Conservation (phyloP, 2,329 filamentous ascomycete species). For the Ceratocystis lukuohia region DNA sequence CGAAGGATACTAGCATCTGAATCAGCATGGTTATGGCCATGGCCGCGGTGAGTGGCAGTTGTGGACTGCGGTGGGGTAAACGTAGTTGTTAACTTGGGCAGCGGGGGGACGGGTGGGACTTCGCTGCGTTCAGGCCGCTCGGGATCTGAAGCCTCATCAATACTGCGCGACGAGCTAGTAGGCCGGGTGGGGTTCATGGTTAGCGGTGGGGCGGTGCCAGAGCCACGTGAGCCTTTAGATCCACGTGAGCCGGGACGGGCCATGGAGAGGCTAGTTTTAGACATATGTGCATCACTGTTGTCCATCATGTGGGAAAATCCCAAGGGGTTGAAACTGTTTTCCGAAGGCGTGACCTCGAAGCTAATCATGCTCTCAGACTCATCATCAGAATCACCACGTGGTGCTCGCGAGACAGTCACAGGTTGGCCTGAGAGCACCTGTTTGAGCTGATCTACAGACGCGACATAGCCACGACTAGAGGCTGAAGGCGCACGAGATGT, state of each 20-base stretch:
- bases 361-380: conserved; percentile 55
- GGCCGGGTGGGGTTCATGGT: conserved; percentile 31
- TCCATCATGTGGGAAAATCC: conserved; percentile 20
- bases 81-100: conserved; percentile 30
- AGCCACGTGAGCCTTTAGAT: conserved; percentile 18
- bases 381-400: conserved; percentile 33
- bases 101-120: conserved; percentile 44
- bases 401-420: conserved; percentile 28
- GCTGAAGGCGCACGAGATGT: conserved; percentile 34
- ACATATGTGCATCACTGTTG: conserved; percentile 14
- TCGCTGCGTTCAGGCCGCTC: conserved; percentile 26
- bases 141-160: conserved; percentile 23
- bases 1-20: conserved; percentile 11
- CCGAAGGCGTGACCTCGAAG: conserved; percentile 54
- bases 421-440: conserved; percentile 44
- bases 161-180: conserved; percentile 19
- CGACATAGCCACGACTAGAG: conserved; percentile 38
- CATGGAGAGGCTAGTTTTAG: conserved; percentile 23
- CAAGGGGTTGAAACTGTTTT: conserved; percentile 45
- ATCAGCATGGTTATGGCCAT: conserved; percentile 17
- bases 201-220: conserved; percentile 25
- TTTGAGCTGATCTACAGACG: conserved; percentile 52
- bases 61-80: conserved; percentile 20
- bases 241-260: conserved; percentile 27
- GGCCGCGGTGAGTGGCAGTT: neutral